Percentiles rank a stretch among this genome's conserved stretches.
phyloP scores from a whole-genome alignment of 108 stramenopile species.

The Heterococcus sp. region DNA sequence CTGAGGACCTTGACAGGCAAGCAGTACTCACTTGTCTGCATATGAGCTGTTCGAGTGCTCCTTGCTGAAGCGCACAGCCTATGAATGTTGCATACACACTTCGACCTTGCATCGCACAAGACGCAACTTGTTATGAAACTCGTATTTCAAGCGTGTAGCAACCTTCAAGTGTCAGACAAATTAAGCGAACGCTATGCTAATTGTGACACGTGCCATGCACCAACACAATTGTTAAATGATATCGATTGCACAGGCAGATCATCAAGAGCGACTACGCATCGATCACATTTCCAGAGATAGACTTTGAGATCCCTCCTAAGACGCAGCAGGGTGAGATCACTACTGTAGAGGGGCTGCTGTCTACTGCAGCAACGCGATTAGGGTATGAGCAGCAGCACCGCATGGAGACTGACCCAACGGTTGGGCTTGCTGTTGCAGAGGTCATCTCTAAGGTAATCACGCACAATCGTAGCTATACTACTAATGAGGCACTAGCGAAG shows the following conservation, averaged over 20 bases:
- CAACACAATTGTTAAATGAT: no score
- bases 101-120: no score
- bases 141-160: no score
- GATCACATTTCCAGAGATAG: slow-evolving; percentile 57
- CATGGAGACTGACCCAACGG: slow-evolving; percentile 47
- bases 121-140: no score
- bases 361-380: slow-evolving; percentile 43
- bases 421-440: slow-evolving; percentile 21
- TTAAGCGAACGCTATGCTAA: no score
- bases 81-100: no score
- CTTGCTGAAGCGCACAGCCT: no score
- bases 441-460: neutral
- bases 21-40: neutral
- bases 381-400: slow-evolving; percentile 40
- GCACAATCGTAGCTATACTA: neutral
- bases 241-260: no score
- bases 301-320: slow-evolving; percentile 76
- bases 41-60: no score
- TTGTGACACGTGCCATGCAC: no score
- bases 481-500: no score
- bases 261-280: slow-evolving; percentile 74
- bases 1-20: slow-evolving; percentile 63
- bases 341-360: slow-evolving; percentile 70
- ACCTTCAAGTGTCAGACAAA: no score
- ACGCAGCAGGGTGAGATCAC: slow-evolving; percentile 67